Conservation (phyloP, 2,329 filamentous ascomycete genomes). For the Madurella fahalii region DNA sequence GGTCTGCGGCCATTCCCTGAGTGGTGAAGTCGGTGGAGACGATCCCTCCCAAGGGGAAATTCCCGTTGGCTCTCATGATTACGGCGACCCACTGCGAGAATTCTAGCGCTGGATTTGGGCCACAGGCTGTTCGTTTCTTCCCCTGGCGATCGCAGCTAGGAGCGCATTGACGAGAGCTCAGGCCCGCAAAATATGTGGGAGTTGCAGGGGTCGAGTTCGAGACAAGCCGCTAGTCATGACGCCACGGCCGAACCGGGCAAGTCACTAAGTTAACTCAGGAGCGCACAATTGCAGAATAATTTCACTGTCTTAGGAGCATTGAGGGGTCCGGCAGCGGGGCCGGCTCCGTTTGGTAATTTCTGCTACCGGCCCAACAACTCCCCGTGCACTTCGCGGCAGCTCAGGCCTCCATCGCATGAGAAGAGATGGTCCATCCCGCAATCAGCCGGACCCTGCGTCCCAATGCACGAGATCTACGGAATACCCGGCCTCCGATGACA, state of each 20-base stretch:
- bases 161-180: conserved; percentile 10
- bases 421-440: no score
- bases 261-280: no score
- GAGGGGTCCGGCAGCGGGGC: no score
- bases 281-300: no score
- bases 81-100: conserved; percentile 1
- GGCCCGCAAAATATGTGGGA: not conserved
- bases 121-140: not conserved
- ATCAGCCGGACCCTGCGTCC: no score
- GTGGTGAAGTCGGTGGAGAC: not conserved
- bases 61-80: conserved; percentile 1
- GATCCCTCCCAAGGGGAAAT: not conserved
- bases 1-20: not conserved
- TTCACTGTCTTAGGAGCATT: no score
- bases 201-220: not conserved
- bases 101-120: conserved; percentile 4
- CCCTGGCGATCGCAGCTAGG: conserved; percentile 18
- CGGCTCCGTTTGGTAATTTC: no score
- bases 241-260: conserved; percentile 4
- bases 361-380: no score
- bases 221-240: conserved; percentile 4
- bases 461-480: no score
- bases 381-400: no score
- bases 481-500: no score
- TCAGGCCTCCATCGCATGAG: no score